Conservation (phyloP, 768 basidiomycete species). For the Galerina sulciceps region DNA sequence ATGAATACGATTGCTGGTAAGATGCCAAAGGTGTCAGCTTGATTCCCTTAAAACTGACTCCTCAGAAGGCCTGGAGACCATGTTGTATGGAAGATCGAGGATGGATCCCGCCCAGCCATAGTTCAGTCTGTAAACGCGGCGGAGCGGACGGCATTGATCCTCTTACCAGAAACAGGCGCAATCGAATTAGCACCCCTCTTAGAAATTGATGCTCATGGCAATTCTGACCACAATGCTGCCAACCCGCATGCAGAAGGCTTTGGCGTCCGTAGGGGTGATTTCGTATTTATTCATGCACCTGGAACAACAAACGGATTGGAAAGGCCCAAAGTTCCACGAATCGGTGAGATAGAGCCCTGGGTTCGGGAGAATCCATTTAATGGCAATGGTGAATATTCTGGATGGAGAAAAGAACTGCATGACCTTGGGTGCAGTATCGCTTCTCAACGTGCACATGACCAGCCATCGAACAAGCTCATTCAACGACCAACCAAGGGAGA, state of each 20-base stretch:
- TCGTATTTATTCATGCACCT: constrained; percentile 77
- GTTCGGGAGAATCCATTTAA: constrained; percentile 60
- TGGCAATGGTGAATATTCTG: constrained; percentile 54
- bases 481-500: constrained; percentile 43
- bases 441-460: constrained; percentile 42
- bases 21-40: constrained; percentile 23
- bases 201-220: constrained; percentile 88
- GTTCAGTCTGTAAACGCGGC: constrained; percentile 77
- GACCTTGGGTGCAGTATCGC: constrained; percentile 68
- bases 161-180: constrained; percentile 54
- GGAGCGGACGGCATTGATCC: constrained; percentile 72
- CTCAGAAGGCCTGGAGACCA: constrained; percentile 84
- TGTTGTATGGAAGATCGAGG: constrained; percentile 83
- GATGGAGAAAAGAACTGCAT: constrained; percentile 76
- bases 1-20: constrained; percentile 92
- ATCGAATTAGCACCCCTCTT: constrained; percentile 78
- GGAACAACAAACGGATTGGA: constrained; percentile 75
- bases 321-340: constrained; percentile 74
- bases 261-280: constrained; percentile 84
- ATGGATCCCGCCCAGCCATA: constrained; percentile 65
- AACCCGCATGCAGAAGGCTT: constrained; percentile 58
- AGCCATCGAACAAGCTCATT: constrained; percentile 43
- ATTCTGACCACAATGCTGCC: constrained; percentile 50
- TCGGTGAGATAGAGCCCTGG: constrained; percentile 87
- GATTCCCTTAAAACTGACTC: constrained; percentile 11